phyloP scores from a whole-genome alignment of 1,284 basidiomycete genomes.

The Fistulinella staudtii region DNA sequence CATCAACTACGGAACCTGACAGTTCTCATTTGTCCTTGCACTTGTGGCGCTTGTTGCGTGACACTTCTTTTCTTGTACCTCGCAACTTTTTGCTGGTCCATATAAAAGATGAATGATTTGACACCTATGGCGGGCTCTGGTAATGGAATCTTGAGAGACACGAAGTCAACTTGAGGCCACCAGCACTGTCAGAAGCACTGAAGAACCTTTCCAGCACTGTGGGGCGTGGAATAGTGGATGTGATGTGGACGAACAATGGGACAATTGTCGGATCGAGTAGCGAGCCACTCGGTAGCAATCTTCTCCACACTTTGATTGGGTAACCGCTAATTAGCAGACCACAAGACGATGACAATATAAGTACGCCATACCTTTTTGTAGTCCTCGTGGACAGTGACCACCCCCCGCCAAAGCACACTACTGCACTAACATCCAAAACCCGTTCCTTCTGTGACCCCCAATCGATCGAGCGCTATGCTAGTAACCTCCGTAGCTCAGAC shows the following conservation, averaged over 20 bases:
- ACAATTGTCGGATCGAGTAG: background rate
- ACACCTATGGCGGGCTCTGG: background rate
- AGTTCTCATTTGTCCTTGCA: background rate
- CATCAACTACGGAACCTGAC: background rate
- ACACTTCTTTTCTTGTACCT: background rate
- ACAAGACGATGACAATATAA: conserved; percentile 23
- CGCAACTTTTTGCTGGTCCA: conserved; percentile 1
- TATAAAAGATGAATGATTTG: background rate
- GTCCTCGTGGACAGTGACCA: no score
- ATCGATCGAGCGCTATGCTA: conserved; percentile 15
- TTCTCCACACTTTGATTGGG: conserved; percentile 7
- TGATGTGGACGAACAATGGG: conserved; percentile 15
- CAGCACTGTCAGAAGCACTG: background rate
- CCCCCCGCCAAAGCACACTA: no score
- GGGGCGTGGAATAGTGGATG: conserved; percentile 5
- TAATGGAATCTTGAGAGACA: background rate
- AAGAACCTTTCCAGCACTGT: background rate
- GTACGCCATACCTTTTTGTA: no score
- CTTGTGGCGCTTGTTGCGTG: background rate
- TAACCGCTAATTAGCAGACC: conserved; percentile 8
- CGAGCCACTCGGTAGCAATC: conserved; percentile 21
- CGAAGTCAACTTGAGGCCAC: background rate
- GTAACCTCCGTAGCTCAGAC: conserved; percentile 11
- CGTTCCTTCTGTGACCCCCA: background rate
- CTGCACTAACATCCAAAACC: no score